These are phyloP conservation scores for Vigna reflexopilosa DNA, from an alignment of 306 rosid genomes.

Conservation along the genomic window DNA sequence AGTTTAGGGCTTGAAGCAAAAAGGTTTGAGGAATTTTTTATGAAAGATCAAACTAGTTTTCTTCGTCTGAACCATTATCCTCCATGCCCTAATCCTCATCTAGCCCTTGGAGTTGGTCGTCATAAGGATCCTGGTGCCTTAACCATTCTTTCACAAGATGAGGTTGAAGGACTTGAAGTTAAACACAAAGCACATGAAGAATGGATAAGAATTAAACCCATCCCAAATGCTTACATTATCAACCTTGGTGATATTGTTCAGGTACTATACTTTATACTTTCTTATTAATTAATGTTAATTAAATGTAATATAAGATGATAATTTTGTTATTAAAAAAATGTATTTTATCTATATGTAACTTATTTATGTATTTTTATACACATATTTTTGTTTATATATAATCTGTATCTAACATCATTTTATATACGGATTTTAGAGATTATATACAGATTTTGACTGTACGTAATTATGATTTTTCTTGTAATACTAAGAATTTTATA, in stretches of 20 bases:
- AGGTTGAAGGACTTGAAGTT: slow-evolving; percentile 74
- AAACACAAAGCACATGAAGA: slow-evolving; percentile 62
- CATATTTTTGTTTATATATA: no score
- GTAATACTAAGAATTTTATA: no score
- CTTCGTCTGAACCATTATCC: slow-evolving; percentile 66
- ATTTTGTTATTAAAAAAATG: no score
- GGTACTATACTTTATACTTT: slow-evolving; percentile 37
- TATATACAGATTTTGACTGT: no score
- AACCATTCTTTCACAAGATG: slow-evolving; percentile 71
- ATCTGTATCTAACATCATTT: no score
- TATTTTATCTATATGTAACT: no score
- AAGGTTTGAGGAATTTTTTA: slow-evolving; percentile 52
- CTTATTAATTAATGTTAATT: no score
- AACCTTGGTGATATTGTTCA: slow-evolving; percentile 66
- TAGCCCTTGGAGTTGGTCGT: slow-evolving; percentile 71
- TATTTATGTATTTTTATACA: no score
- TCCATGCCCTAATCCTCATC: slow-evolving; percentile 65
- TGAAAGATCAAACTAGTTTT: slow-evolving; percentile 57
- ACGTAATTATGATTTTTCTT: no score
- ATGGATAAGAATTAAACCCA: slow-evolving; percentile 67
- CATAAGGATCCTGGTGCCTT: slow-evolving; percentile 67
- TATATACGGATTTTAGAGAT: no score
- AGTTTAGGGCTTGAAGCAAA: slow-evolving; percentile 67
- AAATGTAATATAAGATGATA: no score
- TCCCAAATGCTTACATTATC: slow-evolving; percentile 61